A percentile compares a stretch with the other conserved stretches of the same genome.
Conservation (phyloP, 805 yeast species). For the Metschnikowia lochheadii region DNA sequence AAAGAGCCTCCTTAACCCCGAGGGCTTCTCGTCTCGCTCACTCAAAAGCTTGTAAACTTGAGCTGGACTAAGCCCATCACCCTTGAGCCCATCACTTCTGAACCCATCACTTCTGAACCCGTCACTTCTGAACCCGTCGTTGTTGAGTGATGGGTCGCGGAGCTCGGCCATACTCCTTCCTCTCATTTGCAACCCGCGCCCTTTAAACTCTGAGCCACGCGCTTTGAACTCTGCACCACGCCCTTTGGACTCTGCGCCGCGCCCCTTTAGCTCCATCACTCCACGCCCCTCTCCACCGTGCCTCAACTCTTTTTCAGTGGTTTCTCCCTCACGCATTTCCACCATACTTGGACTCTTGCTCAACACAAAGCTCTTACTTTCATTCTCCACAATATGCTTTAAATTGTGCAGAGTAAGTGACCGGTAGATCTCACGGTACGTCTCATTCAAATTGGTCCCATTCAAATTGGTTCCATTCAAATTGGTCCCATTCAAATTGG, state of each 20-base stretch:
- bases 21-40: constrained; percentile 9
- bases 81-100: neutral
- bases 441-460: constrained; percentile 22
- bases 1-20: constrained; percentile 25
- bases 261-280: no score
- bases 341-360: neutral
- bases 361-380: neutral
- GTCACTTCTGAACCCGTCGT: no score
- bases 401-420: constrained; percentile 34
- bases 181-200: no score
- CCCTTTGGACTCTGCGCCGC: no score
- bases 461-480: no score
- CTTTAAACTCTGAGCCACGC: no score
- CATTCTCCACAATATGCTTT: constrained; percentile 15
- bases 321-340: neutral
- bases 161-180: no score
- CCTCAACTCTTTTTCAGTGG: no score
- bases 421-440: constrained; percentile 34
- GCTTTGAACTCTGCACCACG: no score
- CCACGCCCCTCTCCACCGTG: no score
- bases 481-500: neutral
- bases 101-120: no score
- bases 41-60: constrained; percentile 21
- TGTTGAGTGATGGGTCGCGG: no score
- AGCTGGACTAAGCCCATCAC: constrained; percentile 16